A percentile compares a stretch with the other conserved stretches of the same genome.
Conservation (phyloP, 2,329 filamentous ascomycete species). For the Aureobasidium sp. region DNA sequence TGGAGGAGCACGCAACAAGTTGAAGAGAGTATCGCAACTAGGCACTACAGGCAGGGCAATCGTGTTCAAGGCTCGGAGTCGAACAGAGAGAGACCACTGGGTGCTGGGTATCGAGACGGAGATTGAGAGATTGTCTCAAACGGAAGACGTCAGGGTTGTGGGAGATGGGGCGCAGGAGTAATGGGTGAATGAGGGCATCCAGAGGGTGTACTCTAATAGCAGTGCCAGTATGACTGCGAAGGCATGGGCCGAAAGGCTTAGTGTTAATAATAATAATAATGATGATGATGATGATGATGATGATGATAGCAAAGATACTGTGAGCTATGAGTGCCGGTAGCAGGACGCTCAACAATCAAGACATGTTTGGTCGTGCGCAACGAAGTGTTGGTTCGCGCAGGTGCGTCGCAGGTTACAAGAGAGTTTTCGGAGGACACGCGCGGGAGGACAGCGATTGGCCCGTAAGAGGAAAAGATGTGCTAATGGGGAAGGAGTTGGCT, state of each 20-base stretch:
- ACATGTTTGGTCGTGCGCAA: too few species aligned
- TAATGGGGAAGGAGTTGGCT: neutral
- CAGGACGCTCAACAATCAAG: too few species aligned
- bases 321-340: too few species aligned
- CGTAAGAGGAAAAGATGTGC: neutral
- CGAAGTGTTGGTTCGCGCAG: too few species aligned
- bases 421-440: neutral
- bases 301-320: neutral
- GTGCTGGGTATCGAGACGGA: conserved; percentile 57
- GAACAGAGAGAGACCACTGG: conserved; percentile 60
- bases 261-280: neutral
- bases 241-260: neutral
- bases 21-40: conserved; percentile 53
- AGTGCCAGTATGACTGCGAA: neutral
- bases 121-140: conserved; percentile 51
- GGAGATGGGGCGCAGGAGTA: neutral
- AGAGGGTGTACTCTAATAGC: neutral
- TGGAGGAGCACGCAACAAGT: conserved; percentile 34
- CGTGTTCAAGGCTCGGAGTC: conserved; percentile 57
- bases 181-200: neutral
- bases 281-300: neutral
- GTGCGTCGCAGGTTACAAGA: neutral
- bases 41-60: conserved; percentile 54
- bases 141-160: conserved; percentile 43
- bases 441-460: neutral